Percentiles rank a stretch among this genome's conserved stretches.
Conservation (phyloP, 208 protist species). For the Crithidia acanthocephali region DNA sequence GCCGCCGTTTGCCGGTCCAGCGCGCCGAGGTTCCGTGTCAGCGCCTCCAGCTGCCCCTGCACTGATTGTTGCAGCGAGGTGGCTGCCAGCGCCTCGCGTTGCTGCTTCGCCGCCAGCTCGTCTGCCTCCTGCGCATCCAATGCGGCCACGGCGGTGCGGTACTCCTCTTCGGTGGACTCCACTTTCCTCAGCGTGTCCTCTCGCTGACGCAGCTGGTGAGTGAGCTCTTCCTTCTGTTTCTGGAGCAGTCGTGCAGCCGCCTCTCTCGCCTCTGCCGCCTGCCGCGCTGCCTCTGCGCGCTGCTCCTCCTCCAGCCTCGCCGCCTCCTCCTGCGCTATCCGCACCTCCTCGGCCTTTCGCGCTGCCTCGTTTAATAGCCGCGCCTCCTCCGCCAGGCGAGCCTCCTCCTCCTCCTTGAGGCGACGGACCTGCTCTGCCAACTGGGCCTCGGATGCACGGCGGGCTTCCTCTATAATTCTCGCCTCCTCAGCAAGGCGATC, state of each 20-base stretch:
- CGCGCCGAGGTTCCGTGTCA: constrained; percentile 9
- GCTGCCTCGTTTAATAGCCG: neutral
- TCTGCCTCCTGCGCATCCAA: constrained; percentile 16
- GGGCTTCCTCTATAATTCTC: constrained; percentile 5
- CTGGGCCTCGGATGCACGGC: neutral
- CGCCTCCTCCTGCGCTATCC: neutral
- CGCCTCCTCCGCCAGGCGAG: constrained; percentile 20
- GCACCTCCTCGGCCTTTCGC: constrained; percentile 24
- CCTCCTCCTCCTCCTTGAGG: constrained; percentile 5
- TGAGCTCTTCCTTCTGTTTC: constrained; percentile 7
- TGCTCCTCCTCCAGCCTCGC: constrained; percentile 13
- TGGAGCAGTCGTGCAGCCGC: constrained; percentile 4
- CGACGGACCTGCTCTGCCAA: constrained; percentile 3
- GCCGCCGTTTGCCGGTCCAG: constrained; percentile 10
- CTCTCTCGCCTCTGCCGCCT: constrained; percentile 8
- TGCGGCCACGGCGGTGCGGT: constrained; percentile 13
- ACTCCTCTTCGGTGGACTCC: constrained; percentile 10
- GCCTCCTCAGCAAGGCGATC: neutral
- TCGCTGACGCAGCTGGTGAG: neutral
- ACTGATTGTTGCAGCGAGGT: constrained; percentile 21
- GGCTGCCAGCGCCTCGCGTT: constrained; percentile 3
- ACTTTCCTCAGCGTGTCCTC: neutral
- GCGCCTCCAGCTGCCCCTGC: constrained; percentile 1
- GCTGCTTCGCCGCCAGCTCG: constrained; percentile 7
- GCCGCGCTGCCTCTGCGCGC: constrained; percentile 3